phyloP scores from a whole-genome alignment of 768 basidiomycete species.

The Suillus weaverae region DNA sequence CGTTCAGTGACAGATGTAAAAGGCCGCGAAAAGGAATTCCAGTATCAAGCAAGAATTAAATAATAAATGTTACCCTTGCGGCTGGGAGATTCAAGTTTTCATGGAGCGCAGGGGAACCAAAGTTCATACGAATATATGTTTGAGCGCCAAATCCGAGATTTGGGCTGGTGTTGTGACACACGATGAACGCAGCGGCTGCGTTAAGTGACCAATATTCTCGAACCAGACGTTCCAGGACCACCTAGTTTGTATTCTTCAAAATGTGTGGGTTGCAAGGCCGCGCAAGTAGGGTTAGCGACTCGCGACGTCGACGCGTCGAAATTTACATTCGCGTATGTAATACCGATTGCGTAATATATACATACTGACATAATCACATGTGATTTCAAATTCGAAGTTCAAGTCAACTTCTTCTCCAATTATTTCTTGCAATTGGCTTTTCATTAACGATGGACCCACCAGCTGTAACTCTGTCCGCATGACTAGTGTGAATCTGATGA shows the following conservation, averaged over 20 bases:
- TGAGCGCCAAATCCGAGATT: not conserved
- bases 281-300: too few relatives aligned
- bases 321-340: not conserved
- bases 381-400: not conserved
- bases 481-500: too few relatives aligned
- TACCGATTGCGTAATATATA: not conserved
- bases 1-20: not conserved
- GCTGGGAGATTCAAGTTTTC: not conserved
- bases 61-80: not conserved
- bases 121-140: not conserved
- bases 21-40: not conserved
- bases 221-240: not conserved
- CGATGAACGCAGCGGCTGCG: not conserved
- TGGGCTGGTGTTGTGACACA: not conserved
- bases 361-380: not conserved
- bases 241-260: not conserved
- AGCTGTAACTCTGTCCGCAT: too few relatives aligned
- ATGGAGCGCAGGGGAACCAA: not conserved
- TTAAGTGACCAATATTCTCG: not conserved
- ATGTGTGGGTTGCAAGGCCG: too few relatives aligned
- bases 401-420: too few relatives aligned
- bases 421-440: too few relatives aligned
- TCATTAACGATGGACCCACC: too few relatives aligned
- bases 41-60: not conserved
- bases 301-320: not conserved